Percentiles rank a stretch among this genome's conserved stretches.
These are phyloP conservation scores for Nemophila menziesii DNA, from an alignment of 257 asterid species.

Conservation along the genomic window DNA sequence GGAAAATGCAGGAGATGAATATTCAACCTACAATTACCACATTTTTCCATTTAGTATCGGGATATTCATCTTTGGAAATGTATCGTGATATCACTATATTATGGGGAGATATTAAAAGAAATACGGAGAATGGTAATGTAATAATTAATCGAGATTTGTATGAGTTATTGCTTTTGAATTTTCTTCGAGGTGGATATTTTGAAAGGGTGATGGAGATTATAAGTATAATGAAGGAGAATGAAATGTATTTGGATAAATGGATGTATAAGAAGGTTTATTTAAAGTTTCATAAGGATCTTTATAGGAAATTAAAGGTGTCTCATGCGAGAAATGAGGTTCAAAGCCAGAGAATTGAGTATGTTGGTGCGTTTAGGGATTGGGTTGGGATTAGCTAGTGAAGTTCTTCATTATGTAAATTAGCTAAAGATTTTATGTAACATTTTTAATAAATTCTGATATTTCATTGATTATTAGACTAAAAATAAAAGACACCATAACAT, in stretches of 20 bases:
- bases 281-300: constrained; percentile 70
- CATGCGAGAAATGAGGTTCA: constrained; percentile 58
- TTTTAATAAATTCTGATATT: too few species aligned
- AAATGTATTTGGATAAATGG: constrained; percentile 70
- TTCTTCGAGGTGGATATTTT: constrained; percentile 78
- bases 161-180: constrained; percentile 49
- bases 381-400: constrained; percentile 36
- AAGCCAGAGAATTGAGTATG: constrained; percentile 59
- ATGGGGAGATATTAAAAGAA: constrained; percentile 87
- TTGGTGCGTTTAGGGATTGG: constrained; percentile 61
- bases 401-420: too few species aligned
- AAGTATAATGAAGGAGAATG: constrained; percentile 43
- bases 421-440: too few species aligned
- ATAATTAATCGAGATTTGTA: constrained; percentile 45
- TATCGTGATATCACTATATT: constrained; percentile 64
- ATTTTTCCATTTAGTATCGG: constrained; percentile 38
- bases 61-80: constrained; percentile 53
- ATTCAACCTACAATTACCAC: constrained; percentile 49
- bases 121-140: constrained; percentile 22
- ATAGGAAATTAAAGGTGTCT: constrained; percentile 31
- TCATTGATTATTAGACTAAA: too few species aligned
- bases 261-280: constrained; percentile 47
- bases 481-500: too few species aligned
- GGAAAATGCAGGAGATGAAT: constrained; percentile 57
- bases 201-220: constrained; percentile 75